Evolutionary conservation across 2,329 filamentous ascomycete genomes (phyloP).

Genomic region (Alternaria sp.): DNA sequence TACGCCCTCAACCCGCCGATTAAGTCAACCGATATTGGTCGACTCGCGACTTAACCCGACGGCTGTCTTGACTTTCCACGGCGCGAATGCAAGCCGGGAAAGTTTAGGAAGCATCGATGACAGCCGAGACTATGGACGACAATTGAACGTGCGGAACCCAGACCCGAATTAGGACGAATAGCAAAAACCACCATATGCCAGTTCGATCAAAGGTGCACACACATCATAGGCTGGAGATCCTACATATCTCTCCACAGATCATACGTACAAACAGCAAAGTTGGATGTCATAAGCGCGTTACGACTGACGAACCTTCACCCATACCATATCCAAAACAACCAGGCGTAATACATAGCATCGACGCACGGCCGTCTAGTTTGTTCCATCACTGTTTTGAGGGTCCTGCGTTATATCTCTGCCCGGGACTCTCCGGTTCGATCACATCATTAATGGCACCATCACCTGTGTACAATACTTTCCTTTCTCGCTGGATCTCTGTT

Average conservation of each 20-base stretch:
- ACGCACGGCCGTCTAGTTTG: slow-evolving; percentile 26
- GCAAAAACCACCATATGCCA: not conserved
- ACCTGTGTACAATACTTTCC: slow-evolving; percentile 33
- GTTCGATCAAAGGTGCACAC: not conserved
- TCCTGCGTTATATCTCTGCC: not conserved
- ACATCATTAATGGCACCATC: slow-evolving; percentile 27
- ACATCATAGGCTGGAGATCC: slow-evolving; percentile 2
- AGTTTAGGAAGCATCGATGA: slow-evolving; percentile 58
- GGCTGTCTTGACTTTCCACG: slow-evolving; percentile 56
- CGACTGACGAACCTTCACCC: slow-evolving; percentile 38
- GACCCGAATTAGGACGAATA: slow-evolving; percentile 28
- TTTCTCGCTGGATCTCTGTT: slow-evolving; percentile 20
- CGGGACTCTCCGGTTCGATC: slow-evolving; percentile 14
- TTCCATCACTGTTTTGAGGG: slow-evolving; percentile 8
- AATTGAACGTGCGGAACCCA: slow-evolving; percentile 55
- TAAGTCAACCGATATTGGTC: slow-evolving; percentile 56
- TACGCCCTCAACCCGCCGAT: slow-evolving; percentile 47
- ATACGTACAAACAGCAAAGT: slow-evolving; percentile 20
- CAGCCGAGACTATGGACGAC: slow-evolving; percentile 57
- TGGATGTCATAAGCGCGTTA: slow-evolving; percentile 32
- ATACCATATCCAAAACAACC: slow-evolving; percentile 18
- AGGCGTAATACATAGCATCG: slow-evolving; percentile 32
- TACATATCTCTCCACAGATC: slow-evolving; percentile 6
- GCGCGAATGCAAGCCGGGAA: slow-evolving; percentile 53
- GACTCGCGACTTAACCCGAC: slow-evolving; percentile 60